Conservation (phyloP, 1,284 basidiomycete genomes). For the Rhodotorula sp. region DNA sequence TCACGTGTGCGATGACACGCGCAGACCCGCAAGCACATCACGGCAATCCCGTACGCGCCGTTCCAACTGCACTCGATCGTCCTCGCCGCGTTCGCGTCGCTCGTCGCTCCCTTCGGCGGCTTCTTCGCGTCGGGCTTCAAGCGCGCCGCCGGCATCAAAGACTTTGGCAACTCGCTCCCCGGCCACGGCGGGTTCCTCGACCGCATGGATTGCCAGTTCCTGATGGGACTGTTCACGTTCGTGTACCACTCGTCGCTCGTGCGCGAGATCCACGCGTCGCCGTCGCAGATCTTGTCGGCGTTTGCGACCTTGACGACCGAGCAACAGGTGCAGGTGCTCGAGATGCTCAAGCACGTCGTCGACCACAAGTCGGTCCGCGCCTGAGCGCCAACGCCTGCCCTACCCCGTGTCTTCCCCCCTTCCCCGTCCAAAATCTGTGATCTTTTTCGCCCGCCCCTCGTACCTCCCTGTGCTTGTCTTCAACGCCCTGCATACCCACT, state of each 20-base stretch:
- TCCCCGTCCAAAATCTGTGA: too few species aligned
- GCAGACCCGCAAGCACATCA: conserved; percentile 64
- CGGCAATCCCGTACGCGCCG: conserved; percentile 77
- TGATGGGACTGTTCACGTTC: conserved; percentile 98
- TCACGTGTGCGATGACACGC: too few species aligned
- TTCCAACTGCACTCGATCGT: conserved; percentile 92
- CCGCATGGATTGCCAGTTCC: conserved; percentile 99
- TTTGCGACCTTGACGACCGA: conserved; percentile 79
- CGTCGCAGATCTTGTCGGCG: conserved; percentile 85
- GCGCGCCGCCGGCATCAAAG: conserved; percentile 96
- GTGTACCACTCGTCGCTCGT: conserved; percentile 58
- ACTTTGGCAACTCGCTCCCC: conserved; percentile 97
- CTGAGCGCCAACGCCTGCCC: background rate
- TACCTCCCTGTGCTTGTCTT: too few species aligned
- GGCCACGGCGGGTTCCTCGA: conserved; percentile 97
- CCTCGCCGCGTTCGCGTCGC: conserved; percentile 90
- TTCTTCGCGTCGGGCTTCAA: conserved; percentile 99
- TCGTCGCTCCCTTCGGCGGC: conserved; percentile 97
- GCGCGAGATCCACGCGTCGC: conserved; percentile 72
- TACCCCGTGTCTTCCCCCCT: too few species aligned
- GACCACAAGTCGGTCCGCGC: conserved; percentile 19
- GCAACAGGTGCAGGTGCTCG: conserved; percentile 75
- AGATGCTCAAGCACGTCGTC: conserved; percentile 16
- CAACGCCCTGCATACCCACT: too few species aligned
- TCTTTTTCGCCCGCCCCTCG: too few species aligned